Base-by-base conservation (phyloP, 2,329 filamentous ascomycete genomes). In the Torrubiellomyces zombiae region DNA sequence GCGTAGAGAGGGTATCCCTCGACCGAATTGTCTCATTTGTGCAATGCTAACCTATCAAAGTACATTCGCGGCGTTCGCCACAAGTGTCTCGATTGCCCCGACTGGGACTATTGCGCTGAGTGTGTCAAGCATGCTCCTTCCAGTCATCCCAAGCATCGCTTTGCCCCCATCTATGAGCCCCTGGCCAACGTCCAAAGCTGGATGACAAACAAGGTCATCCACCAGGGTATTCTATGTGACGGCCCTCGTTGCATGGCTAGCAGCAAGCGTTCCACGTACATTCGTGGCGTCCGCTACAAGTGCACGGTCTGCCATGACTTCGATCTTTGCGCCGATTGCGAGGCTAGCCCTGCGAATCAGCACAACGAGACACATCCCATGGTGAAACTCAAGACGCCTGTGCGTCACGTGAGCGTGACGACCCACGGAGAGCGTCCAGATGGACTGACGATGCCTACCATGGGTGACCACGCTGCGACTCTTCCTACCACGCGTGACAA, bases 321-420 rank as follows among this genome's bases (percentile, higher is more conserved):
- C 17, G 89, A 98, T 53, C 93, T 94, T 58, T 98, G 89, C 48
- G 81, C 79, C 44, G 78, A 69, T 44, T 98, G 89, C 55, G 91
- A 98, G 56, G 82, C 86, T 24, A 73, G 73, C 40, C 89, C 89
- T 6, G 61, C 62, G 35, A 86, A 91, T 50, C 60, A 58, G 13
- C 89, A 98, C 60, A 94, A 95, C 60, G 75, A 73, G 51, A 92
- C 85, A n/a, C 89, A 98, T 42, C 89, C 89, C 15, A 60, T 98
- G 39, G 83, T 98, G 60, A 94, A 93, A 58, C 83, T 98, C 61
- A 92, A 82, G 65, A 91, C 80, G 3, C 79, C 86, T 7, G 76
- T 98, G 24, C 78, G 81, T 37, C 76, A 80, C 38, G 80, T 93
- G 18, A 85, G 70, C 33, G 79, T 98, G 26, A 85, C 73, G 24